Base-by-base conservation (phyloP, 495 filamentous ascomycete species). In the Tuber magnatum region DNA sequence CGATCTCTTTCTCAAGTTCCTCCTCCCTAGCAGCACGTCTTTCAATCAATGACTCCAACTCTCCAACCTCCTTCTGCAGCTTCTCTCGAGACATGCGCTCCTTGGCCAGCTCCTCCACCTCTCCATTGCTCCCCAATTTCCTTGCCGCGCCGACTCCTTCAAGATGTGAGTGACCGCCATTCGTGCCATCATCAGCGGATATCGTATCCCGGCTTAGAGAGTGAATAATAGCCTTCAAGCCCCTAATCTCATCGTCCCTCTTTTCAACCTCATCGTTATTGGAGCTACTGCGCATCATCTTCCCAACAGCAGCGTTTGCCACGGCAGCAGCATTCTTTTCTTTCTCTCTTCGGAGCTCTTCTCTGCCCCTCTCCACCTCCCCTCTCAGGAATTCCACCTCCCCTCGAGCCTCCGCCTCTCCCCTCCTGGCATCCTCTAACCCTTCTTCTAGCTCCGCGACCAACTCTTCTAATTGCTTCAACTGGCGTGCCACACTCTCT, bases 361-460 rank as follows among this genome's bases (percentile, higher is more conserved):
- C 88, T 75, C 94, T 90, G n/a, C 93, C 93, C 72, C 95, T 85
- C 83, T 99, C 95, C 0, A 99, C 96, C 82, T 99, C 95, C 3
- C 95, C 95, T 46, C 96, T 89, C 39, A 99, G 84, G 83, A 97
- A 97, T 81, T 99, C 95, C 8, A 97, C 96, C 82, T 99, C 96
- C 3, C 93, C 94, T 75, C 95, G 87, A 32, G 96, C 95, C 85
- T 99, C 95, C 1, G 96, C 94, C 83, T 99, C 96, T n/a, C 96
- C 96, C 41, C 95, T 88, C 69, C 95, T 87, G 40, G 95, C 93
- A 85, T 99, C 95, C 84, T 98, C 96, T 16, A 99, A 87, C 2
- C 95, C 95, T 81, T 99, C 96, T 83, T 99, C 95, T 0, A 99
- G 87, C 80, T 99, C 95, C 51, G 94, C 93, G 10, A 99, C 95